Percentiles rank a stretch among this genome's conserved stretches.
phyloP scores from a whole-genome alignment of 805 yeast species.

The Helenozyma baotianmanensis region DNA sequence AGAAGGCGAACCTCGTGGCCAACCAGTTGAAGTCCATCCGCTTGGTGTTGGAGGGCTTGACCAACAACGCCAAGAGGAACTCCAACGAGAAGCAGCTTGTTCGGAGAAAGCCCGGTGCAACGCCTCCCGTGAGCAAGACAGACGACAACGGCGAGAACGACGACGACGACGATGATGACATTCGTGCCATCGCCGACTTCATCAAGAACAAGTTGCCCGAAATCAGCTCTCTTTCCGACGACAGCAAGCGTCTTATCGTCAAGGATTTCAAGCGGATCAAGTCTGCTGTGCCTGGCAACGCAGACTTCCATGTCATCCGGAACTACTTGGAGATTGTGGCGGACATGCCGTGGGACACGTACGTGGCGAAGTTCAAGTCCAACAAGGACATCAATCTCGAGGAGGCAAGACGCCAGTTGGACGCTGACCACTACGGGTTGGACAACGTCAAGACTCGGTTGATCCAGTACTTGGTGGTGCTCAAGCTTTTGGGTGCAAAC shows the following conservation, averaged over 20 bases:
- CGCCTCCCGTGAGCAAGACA: conserved; percentile 1
- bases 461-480: conserved; percentile 73
- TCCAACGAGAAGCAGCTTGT: conserved; percentile 4
- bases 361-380: conserved; percentile 24
- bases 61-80: conserved; percentile 17
- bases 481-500: conserved; percentile 50
- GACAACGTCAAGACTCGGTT: conserved; percentile 69
- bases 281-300: conserved; percentile 45
- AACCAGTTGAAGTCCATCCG: conserved; percentile 51
- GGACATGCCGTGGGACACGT: conserved; percentile 59
- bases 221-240: conserved; percentile 29
- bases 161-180: conserved; percentile 44
- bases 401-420: conserved; percentile 52
- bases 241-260: conserved; percentile 35
- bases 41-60: conserved; percentile 44
- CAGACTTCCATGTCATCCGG: conserved; percentile 61
- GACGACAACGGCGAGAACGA: conserved; percentile 22
- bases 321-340: conserved; percentile 60
- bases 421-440: conserved; percentile 77
- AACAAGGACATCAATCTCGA: conserved; percentile 48
- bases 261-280: conserved; percentile 54
- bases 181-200: conserved; percentile 33
- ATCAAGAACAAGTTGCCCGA: conserved; percentile 33
- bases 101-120: conserved; percentile 4
- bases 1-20: conserved; percentile 52